These are phyloP conservation scores for Chrysosporium queenslandicum DNA, from an alignment of 2,329 filamentous ascomycete genomes.

Conservation along the genomic window DNA sequence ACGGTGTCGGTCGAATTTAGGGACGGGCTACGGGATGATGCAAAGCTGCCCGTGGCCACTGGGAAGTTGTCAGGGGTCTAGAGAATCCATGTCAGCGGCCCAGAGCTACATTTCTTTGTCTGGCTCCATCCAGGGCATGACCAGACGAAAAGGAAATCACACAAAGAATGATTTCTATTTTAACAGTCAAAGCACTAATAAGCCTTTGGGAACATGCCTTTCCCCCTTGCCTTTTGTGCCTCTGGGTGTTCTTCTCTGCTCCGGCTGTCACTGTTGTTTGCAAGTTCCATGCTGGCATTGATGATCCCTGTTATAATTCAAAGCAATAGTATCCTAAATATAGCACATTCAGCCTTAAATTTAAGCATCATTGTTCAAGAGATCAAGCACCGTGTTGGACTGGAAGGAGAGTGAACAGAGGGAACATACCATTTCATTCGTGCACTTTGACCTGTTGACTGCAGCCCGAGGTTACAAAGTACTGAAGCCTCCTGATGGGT, in stretches of 20 bases:
- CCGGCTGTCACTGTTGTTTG: neutral
- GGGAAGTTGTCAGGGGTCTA: neutral
- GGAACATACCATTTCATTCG: neutral
- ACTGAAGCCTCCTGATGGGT: neutral
- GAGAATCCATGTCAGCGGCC: neutral
- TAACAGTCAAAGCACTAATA: no score
- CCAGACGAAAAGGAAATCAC: no score
- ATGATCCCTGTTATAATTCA: neutral
- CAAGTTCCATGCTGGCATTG: neutral
- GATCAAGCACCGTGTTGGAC: neutral
- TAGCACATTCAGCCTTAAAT: slow-evolving; percentile 7
- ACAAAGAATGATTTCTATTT: no score
- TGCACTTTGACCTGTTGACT: neutral
- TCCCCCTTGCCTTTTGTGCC: no score
- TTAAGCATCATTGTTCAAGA: neutral
- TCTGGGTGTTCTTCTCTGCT: no score
- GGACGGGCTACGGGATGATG: neutral
- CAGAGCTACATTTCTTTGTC: neutral
- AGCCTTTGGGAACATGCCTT: no score
- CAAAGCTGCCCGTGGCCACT: slow-evolving; percentile 6
- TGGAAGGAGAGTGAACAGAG: neutral
- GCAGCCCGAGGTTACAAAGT: neutral
- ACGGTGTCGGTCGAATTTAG: neutral
- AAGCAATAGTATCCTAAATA: neutral
- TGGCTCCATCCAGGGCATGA: neutral